Base-by-base conservation (phyloP, 2,329 filamentous ascomycete species). In the Aspergillus novoparasiticus region DNA sequence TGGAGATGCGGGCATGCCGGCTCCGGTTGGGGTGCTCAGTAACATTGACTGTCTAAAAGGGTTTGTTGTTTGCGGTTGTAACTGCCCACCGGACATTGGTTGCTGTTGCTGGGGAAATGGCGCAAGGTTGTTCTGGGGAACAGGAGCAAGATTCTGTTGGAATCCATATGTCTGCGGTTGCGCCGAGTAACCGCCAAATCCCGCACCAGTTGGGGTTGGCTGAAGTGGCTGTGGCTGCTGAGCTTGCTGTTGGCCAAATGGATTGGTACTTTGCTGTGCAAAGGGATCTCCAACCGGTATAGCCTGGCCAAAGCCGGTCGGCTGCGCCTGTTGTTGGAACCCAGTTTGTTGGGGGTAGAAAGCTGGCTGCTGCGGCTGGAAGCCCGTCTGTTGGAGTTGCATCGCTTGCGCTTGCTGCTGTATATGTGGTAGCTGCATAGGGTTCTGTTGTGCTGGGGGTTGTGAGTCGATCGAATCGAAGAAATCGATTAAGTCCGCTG, bases 11-110 rank as follows among this genome's bases (percentile, higher is more conserved):
- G 82, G 74, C 34, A 81, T 76, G 65, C 81, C 74, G 63, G 82
- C 76, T 58, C 85, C 85, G 9, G 87, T 87, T 23, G 80, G 79
- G 65, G 72, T 80, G 73, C 64, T 70, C 56, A 74, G 54, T 80
- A 97, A 83, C 89, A 94, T 94, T 1, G 94, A 97, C 74, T 93
- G 90, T 48, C 95, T 87, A 86, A 99, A 99, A 0, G 95, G 95
- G 75, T 99, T 99, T 9, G 93, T 97, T 26, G 83, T 88, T 71
- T 89, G 86, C 23, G 72, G 74, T 63, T 76, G 75, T 57, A 71
- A 70, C 55, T 70, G 78, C 69, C 66, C 58, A 36, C 58, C 60
- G 12, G 45, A 48, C 30, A 62, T 46, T 71, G 61, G 71, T 71
- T 66, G 78, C 73, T 79, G 76, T 70, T 73, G 76, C 65, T 79